Conservation (phyloP, 208 protist species). For the Borovskyia barvae region DNA sequence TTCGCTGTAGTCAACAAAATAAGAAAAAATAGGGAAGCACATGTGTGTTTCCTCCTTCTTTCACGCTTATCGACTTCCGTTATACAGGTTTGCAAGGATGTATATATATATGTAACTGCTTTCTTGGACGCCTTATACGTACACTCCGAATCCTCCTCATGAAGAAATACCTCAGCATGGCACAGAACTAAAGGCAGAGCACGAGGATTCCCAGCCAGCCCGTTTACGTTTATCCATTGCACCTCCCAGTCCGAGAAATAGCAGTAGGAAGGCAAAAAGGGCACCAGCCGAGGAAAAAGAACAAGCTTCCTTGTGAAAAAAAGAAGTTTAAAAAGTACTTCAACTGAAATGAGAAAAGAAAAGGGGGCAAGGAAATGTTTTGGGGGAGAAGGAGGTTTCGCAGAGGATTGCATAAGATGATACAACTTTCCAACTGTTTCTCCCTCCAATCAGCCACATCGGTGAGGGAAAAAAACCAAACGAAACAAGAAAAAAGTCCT, state of each 20-base stretch:
- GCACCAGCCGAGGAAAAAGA: background rate
- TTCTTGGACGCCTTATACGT: background rate
- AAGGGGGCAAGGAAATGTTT: too few species aligned
- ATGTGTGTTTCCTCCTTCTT: too few species aligned
- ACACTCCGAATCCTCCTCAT: background rate
- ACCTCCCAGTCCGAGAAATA: too few species aligned
- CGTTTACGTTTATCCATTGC: too few species aligned
- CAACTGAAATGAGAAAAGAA: background rate
- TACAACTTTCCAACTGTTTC: background rate
- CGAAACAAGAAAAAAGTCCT: slow-evolving; percentile 1
- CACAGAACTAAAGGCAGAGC: too few species aligned
- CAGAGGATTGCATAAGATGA: background rate
- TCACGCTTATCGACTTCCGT: too few species aligned
- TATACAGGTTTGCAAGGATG: too few species aligned
- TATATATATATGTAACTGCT: too few species aligned
- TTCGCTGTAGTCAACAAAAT: slow-evolving; percentile 1
- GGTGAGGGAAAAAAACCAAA: background rate
- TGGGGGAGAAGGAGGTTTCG: too few species aligned
- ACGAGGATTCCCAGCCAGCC: too few species aligned
- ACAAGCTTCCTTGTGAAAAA: background rate
- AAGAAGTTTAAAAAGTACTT: background rate
- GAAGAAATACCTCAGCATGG: too few species aligned
- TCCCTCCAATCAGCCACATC: background rate
- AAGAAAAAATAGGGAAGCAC: slow-evolving; percentile 2
- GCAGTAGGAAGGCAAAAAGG: background rate